A percentile compares a stretch with the other conserved stretches of the same genome.
Evolutionary conservation across 768 basidiomycete species (phyloP).

Genomic region (Hygrophorus pudorinus): DNA sequence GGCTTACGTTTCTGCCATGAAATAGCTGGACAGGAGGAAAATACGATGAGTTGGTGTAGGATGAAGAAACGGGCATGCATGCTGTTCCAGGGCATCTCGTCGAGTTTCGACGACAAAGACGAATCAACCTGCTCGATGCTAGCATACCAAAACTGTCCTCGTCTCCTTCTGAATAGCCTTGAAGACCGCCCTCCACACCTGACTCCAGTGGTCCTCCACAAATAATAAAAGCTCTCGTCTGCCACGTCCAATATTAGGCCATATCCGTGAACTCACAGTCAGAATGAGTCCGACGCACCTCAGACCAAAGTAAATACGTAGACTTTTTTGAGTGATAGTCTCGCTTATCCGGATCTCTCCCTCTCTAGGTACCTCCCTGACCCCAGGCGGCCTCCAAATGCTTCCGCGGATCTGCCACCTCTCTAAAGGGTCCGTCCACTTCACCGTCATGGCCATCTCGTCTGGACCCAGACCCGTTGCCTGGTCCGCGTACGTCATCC

Average conservation of each 20-base stretch:
- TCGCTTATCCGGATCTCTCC: conserved; percentile 12
- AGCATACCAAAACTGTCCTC: conserved; percentile 37
- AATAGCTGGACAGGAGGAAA: conserved; percentile 23
- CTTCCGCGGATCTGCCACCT: conserved; percentile 33
- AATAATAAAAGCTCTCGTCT: conserved; percentile 48
- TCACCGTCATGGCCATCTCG: conserved; percentile 26
- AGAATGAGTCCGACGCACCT: conserved; percentile 24
- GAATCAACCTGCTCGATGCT: conserved; percentile 29
- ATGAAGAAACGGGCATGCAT: neutral
- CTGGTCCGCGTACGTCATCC: conserved; percentile 53
- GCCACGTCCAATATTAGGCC: neutral
- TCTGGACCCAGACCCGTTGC: conserved; percentile 59
- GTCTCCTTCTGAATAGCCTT: conserved; percentile 39
- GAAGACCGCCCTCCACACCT: conserved; percentile 37
- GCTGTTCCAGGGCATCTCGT: conserved; percentile 46
- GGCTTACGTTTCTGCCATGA: conserved; percentile 35
- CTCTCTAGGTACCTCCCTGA: conserved; percentile 16
- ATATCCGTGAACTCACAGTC: neutral
- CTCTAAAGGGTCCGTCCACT: conserved; percentile 30
- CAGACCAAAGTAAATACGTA: conserved; percentile 36
- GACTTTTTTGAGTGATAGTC: conserved; percentile 29
- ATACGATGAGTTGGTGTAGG: neutral
- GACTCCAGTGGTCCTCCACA: conserved; percentile 42
- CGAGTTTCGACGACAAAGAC: conserved; percentile 18
- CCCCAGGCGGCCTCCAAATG: conserved; percentile 23